These are phyloP conservation scores for Apiospora malaysiana DNA, from an alignment of 2,329 filamentous ascomycete genomes.

Conservation along the genomic window DNA sequence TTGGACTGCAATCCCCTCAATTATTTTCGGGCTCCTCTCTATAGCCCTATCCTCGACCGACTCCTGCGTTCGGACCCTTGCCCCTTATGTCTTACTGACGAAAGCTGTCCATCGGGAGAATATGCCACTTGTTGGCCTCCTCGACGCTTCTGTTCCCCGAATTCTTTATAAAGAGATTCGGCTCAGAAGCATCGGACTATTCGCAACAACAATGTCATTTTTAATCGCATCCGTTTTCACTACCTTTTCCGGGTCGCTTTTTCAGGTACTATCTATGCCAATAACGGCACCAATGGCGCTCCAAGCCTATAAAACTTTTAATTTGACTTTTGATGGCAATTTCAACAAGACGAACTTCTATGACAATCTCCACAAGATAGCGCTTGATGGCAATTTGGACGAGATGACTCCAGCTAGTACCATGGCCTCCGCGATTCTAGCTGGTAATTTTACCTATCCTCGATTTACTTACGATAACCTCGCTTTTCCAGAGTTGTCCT, in stretches of 20 bases:
- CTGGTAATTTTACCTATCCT: neutral
- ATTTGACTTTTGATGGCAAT: no score
- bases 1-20: neutral
- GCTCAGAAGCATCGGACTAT: neutral
- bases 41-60: neutral
- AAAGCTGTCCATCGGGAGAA: neutral
- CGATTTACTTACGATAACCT: neutral
- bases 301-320: neutral
- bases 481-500: neutral
- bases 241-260: neutral
- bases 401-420: no score
- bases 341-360: no score
- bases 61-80: neutral
- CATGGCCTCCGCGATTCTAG: neutral
- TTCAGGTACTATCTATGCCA: neutral
- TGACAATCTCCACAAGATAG: no score
- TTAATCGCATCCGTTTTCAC: neutral
- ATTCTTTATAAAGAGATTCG: neutral
- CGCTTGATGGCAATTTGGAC: no score
- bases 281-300: neutral
- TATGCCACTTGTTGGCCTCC: neutral
- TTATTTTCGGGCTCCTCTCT: neutral
- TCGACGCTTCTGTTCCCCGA: neutral
- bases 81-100: neutral
- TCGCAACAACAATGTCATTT: neutral